A percentile compares a stretch with the other conserved stretches of the same genome.
Evolutionary conservation across 164 flowering plant species (phyloP).

Genomic region (Chimonanthus salicifolius): DNA sequence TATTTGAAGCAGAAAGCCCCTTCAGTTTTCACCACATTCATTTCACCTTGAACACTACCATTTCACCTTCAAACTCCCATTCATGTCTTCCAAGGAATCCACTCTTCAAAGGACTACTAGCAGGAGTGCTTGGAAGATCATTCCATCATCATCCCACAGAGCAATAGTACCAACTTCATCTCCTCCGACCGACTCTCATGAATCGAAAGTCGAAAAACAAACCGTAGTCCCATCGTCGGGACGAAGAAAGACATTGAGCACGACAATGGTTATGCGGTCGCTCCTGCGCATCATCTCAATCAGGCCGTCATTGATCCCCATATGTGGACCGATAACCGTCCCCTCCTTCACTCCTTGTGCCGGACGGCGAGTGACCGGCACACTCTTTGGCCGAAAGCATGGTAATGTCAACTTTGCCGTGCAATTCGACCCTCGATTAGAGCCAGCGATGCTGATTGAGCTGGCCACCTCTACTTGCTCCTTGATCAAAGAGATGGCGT

Average conservation of each 20-base stretch:
- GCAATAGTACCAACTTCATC: neutral
- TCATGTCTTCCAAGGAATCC: neutral
- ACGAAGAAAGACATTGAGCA: neutral
- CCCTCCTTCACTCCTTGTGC: slow-evolving; percentile 23
- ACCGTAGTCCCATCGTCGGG: neutral
- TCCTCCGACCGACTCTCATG: neutral
- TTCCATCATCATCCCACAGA: neutral
- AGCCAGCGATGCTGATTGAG: slow-evolving; percentile 54
- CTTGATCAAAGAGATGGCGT: slow-evolving; percentile 73
- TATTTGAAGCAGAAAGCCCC: neutral
- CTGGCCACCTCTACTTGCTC: slow-evolving; percentile 57
- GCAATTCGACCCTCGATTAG: slow-evolving; percentile 51
- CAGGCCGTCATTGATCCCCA: slow-evolving; percentile 24
- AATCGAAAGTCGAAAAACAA: neutral
- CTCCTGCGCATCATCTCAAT: slow-evolving; percentile 15
- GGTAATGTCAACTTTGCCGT: slow-evolving; percentile 74
- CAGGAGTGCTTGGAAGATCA: neutral
- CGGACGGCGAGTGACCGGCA: slow-evolving; percentile 66
- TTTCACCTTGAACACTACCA: neutral
- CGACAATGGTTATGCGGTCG: neutral
- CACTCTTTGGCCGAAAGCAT: slow-evolving; percentile 65
- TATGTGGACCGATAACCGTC: slow-evolving; percentile 26
- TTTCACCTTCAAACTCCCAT: neutral
- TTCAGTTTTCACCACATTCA: neutral
- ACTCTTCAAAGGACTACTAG: neutral